These are phyloP conservation scores for Vaccinium corymbosum DNA, from an alignment of 148 eudicot genomes.

Conservation along the genomic window DNA sequence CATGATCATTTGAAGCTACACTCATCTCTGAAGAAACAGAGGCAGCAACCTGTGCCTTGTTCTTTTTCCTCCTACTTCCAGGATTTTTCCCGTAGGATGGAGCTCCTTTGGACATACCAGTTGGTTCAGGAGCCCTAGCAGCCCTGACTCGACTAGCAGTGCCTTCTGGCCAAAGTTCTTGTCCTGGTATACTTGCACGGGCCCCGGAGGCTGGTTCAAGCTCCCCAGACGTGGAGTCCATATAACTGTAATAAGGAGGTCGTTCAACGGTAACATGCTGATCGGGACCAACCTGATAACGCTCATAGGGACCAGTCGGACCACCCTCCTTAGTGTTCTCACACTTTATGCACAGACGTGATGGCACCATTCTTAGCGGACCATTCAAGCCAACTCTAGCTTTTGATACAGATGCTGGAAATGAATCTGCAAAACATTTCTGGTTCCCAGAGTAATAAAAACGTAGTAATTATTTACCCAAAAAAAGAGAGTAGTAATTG, in stretches of 20 bases:
- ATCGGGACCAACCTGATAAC: slow-evolving; percentile 28
- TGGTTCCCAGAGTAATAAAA: slow-evolving; percentile 21
- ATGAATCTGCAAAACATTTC: slow-evolving; percentile 50
- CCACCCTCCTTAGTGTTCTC: slow-evolving; percentile 46
- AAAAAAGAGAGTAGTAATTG: background rate
- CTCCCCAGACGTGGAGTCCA: slow-evolving; percentile 89
- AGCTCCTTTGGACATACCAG: slow-evolving; percentile 58
- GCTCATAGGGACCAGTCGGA: slow-evolving; percentile 39
- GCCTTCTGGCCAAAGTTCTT: slow-evolving; percentile 97
- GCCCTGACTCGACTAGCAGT: slow-evolving; percentile 83
- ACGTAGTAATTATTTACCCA: background rate
- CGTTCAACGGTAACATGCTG: slow-evolving; percentile 75
- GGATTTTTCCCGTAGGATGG: slow-evolving; percentile 85
- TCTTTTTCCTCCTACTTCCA: slow-evolving; percentile 79
- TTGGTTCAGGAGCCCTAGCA: slow-evolving; percentile 84
- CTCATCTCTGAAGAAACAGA: slow-evolving; percentile 43
- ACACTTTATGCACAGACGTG: slow-evolving; percentile 50
- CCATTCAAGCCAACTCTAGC: slow-evolving; percentile 28
- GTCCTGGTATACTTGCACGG: slow-evolving; percentile 93
- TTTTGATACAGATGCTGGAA: slow-evolving; percentile 35
- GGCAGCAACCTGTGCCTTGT: slow-evolving; percentile 50
- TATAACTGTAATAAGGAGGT: slow-evolving; percentile 71
- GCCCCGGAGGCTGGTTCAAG: slow-evolving; percentile 98
- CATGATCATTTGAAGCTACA: slow-evolving; percentile 35
- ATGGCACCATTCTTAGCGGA: slow-evolving; percentile 33